Percentiles rank a stretch among this genome's conserved stretches.
Evolutionary conservation across 2,329 filamentous ascomycete species (phyloP).

Genomic region (Leptographium galeiforme): DNA sequence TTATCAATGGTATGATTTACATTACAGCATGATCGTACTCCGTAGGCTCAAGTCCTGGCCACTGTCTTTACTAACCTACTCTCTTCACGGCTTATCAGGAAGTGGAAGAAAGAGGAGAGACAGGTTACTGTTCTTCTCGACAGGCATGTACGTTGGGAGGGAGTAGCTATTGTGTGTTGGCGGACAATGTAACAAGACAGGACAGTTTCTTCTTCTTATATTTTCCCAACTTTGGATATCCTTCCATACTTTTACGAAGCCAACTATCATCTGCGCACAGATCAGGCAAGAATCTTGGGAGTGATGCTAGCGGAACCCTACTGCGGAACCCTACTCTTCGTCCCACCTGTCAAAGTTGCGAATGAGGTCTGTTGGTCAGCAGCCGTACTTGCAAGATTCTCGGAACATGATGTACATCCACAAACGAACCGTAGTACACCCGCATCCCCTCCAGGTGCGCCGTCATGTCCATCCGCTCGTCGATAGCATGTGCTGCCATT

Average conservation of each 20-base stretch:
- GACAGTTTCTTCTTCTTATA: no score
- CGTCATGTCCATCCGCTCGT: conserved; percentile 22
- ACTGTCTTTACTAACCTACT: no score
- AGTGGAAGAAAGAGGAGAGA: no score
- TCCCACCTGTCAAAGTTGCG: conserved; percentile 23
- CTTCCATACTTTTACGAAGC: no score
- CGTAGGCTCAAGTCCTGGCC: no score
- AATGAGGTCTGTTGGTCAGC: conserved; percentile 17
- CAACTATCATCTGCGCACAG: no score
- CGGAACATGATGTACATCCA: not conserved
- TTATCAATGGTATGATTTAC: no score
- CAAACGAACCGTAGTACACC: conserved; percentile 18
- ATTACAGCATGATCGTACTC: no score
- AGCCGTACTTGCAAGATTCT: not conserved
- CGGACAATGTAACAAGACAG: not conserved
- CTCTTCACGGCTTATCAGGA: no score
- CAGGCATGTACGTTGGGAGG: not conserved
- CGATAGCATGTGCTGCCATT: conserved; percentile 23
- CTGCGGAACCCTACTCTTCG: not conserved
- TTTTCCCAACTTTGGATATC: no score
- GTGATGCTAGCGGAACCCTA: no score
- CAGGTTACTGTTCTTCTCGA: not conserved
- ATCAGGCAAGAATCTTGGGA: no score
- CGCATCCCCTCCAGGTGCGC: conserved; percentile 21
- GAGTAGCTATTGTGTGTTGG: not conserved